Percentiles rank a stretch among this genome's conserved stretches.
Evolutionary conservation across 208 protist genomes (phyloP).

Genomic region (Trypanosoma scelopori): DNA sequence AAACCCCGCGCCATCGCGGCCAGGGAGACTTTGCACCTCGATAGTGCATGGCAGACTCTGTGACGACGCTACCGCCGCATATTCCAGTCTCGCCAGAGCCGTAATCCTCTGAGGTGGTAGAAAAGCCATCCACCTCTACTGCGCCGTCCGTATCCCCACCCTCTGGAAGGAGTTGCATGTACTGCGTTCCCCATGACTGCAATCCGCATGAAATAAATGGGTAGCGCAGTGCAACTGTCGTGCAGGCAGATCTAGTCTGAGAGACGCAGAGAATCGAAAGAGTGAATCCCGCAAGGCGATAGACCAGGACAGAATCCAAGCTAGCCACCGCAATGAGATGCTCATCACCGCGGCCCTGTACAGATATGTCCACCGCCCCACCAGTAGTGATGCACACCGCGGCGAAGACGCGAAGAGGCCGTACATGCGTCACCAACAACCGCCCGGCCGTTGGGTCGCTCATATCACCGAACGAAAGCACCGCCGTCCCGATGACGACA

Average conservation of each 20-base stretch:
- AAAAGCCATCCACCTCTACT: neutral
- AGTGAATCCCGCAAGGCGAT: constrained; percentile 24
- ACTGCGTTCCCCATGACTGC: constrained; percentile 30
- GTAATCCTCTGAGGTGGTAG: neutral
- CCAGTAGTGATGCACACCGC: constrained; percentile 5
- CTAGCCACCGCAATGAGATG: constrained; percentile 33
- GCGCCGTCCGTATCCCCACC: constrained; percentile 13
- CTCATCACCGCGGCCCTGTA: constrained; percentile 16
- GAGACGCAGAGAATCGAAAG: constrained; percentile 25
- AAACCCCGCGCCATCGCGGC: constrained; percentile 4
- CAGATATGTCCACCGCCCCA: constrained; percentile 22
- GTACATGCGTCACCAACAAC: constrained; percentile 19
- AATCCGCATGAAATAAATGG: constrained; percentile 37
- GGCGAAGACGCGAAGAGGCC: constrained; percentile 24
- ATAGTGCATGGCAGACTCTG: neutral
- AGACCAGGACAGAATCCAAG: constrained; percentile 32
- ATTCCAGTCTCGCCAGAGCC: neutral
- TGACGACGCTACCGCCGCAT: neutral
- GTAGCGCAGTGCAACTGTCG: constrained; percentile 34
- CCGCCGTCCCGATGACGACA: constrained; percentile 23
- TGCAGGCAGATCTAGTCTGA: constrained; percentile 26
- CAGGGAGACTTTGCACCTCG: neutral
- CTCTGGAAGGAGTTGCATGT: constrained; percentile 30
- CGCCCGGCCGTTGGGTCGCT: constrained; percentile 14
- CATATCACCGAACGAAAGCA: neutral